Evolutionary conservation across 2,329 filamentous ascomycete genomes (phyloP), one percentile per base, ranked within the genome.

Genomic region (Aspergillus intermedius): DNA sequence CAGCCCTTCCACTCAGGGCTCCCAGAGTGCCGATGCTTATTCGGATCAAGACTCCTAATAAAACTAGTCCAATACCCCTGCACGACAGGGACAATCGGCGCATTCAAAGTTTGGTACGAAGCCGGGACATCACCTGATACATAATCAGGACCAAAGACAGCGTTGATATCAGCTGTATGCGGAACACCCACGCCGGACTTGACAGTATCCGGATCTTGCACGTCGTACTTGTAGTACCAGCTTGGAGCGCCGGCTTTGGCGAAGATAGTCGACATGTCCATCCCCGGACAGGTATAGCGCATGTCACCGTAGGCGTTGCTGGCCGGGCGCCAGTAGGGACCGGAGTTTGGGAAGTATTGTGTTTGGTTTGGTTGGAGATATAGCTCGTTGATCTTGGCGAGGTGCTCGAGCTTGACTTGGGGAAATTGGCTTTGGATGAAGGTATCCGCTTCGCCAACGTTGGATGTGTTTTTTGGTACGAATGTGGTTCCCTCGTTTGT

Each of bases 41-140:
- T 91, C 0, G 87, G 87, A 62, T 91, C 74, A 34, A 81, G 75
- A 0, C 73, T 74, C 22, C 78, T 70, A 51, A 91, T 81, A 61
- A 91, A 91, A 54, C 82, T 87, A 1, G 82, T 80, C 84, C 85
- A 90, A 65, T 89, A 91, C 0, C 74, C 77, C 59, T 88, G 83
- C 23, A 86, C 77, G 0, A 85, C 67, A 0, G 78, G 73, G 1
- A 86, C 74, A 5, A 86, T 80, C 0, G 61, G 60, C 1, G 70
- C 76, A 54, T 89, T 88, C 3, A 71, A 73, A 0, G 69, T 61
- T 6, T 63, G 63, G 56, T 88, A 88, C 42, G 78, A 83, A 2
- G 60, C 59, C 0, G 84, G 83, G 1, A 75, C 65, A 0, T 53
- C 60, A 4, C 70, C 68, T 19, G 34, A 19, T 2, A 77, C 73